Conservation (phyloP, 768 basidiomycete genomes). For the Tulasnella calospora region DNA sequence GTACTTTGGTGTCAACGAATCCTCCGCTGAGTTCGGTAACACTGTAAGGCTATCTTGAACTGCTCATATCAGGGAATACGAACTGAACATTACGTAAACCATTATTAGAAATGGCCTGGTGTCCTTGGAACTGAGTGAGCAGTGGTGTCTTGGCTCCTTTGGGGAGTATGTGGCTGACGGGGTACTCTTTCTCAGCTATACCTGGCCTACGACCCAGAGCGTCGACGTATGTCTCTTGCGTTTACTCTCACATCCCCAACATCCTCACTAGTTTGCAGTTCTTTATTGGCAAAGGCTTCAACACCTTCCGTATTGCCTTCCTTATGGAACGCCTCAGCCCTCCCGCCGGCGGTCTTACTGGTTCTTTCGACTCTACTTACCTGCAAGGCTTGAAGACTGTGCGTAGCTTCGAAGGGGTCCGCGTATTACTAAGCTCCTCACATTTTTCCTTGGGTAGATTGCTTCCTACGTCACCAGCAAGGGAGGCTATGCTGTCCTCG, state of each 20-base stretch:
- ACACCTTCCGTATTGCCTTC: conserved; percentile 42
- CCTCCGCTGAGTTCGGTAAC: conserved; percentile 58
- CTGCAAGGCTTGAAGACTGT: conserved; percentile 46
- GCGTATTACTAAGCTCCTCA: not conserved
- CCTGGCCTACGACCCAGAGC: conserved; percentile 46
- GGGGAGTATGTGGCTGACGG: not conserved
- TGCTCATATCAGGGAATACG: not conserved
- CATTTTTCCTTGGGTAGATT: conserved; percentile 31
- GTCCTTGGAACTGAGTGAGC: conserved; percentile 37
- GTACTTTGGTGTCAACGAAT: conserved; percentile 60
- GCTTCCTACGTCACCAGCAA: conserved; percentile 58
- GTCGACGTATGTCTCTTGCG: conserved; percentile 38
- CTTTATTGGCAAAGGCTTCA: conserved; percentile 55
- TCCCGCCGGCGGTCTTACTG: conserved; percentile 51
- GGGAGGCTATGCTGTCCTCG: conserved; percentile 53
- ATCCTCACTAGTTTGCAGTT: conserved; percentile 35
- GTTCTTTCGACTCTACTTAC: conserved; percentile 51
- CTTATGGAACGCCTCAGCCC: conserved; percentile 53
- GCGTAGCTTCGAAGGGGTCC: not conserved
- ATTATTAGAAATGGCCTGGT: conserved; percentile 48
- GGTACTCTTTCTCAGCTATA: conserved; percentile 35
- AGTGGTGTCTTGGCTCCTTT: not conserved
- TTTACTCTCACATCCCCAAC: no score
- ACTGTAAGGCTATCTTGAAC: conserved; percentile 18
- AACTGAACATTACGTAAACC: not conserved